Base-by-base conservation (phyloP, 2,329 filamentous ascomycete genomes). In the Ceratocystis harringtonii region DNA sequence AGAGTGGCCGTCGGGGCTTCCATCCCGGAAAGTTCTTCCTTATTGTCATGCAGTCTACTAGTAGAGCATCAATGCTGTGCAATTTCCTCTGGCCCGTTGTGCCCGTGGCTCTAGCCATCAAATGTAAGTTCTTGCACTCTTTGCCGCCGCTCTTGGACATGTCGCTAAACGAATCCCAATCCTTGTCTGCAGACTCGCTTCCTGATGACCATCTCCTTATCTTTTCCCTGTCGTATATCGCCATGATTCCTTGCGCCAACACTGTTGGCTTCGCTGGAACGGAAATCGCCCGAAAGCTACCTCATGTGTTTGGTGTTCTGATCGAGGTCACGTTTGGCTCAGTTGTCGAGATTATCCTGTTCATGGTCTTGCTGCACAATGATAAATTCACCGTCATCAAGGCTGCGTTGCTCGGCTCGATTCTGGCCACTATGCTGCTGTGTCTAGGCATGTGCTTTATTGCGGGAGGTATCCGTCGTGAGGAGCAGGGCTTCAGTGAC, bases 401-500 rank as follows among this genome's bases (percentile, higher is more conserved):
- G 72, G 89, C 89, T 64, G 90, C 90, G 30, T 92, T 95, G 65
- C 76, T 95, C 0, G 90, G 90, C 44, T 92, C 89, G 0, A 88
- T 95, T 57, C 74, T 95, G 43, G 89, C 90, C 12, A 95, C 90
- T 41, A 81, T 94, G 76, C 76, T 95, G 57, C 78, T 95, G 0
- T 95, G 90, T 70, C 75, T 95, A 30, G 90, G 90, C 0, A 72
- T 86, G 63, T 94, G 89, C 73, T 95, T 95, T 77, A 84, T 92
- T 68, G 81, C 85, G 25, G 89, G 89, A 50, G 90, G 90, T 7
- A 69, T 92, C 44, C 78, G 79, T 64, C 82, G 85, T 41, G 79
- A 88, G 5, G 83, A 88, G 69, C 83, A 90, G 69, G 79, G 78
- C 17, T 94, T 95, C 72, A 86, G 88, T 71, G 83, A 87, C 66